A percentile compares a stretch with the other conserved stretches of the same genome.
phyloP scores from a whole-genome alignment of 2,329 filamentous ascomycete genomes.

The Aspergillus unguis region DNA sequence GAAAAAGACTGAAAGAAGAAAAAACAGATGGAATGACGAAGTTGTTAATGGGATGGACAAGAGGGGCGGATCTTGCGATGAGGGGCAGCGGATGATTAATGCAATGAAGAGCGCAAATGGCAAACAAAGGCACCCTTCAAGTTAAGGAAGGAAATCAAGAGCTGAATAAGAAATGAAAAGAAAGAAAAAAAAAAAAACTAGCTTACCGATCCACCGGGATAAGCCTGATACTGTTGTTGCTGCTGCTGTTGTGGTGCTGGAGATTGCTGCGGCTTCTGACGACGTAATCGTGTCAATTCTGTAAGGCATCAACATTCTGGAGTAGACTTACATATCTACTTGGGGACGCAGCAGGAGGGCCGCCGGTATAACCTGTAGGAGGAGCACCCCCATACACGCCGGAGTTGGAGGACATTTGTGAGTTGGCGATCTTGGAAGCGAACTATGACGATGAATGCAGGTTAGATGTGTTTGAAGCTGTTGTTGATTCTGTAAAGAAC shows the following conservation, averaged over 20 bases:
- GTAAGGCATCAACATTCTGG: slow-evolving; percentile 5
- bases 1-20: slow-evolving; percentile 13
- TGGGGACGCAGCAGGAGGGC: slow-evolving; percentile 31
- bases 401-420: slow-evolving; percentile 26
- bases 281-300: not conserved
- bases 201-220: slow-evolving; percentile 43
- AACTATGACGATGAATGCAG: slow-evolving; percentile 27
- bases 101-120: slow-evolving; percentile 11
- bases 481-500: not conserved
- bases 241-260: slow-evolving; percentile 13
- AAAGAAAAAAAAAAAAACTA: slow-evolving; percentile 14
- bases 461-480: not conserved
- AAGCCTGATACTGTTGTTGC: slow-evolving; percentile 55
- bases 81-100: slow-evolving; percentile 14
- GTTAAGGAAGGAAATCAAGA: slow-evolving; percentile 3
- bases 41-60: slow-evolving; percentile 6
- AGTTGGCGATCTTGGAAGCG: slow-evolving; percentile 40
- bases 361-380: slow-evolving; percentile 37
- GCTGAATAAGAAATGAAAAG: slow-evolving; percentile 11
- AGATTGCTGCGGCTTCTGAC: slow-evolving; percentile 1
- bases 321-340: slow-evolving; percentile 53
- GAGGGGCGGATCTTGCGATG: not conserved
- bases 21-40: slow-evolving; percentile 9
- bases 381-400: slow-evolving; percentile 35
- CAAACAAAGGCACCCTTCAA: not conserved